Percentiles rank a stretch among this genome's conserved stretches.
Evolutionary conservation across 2,329 filamentous ascomycete genomes (phyloP).

Genomic region (Ophiostoma himal-ulmi): DNA sequence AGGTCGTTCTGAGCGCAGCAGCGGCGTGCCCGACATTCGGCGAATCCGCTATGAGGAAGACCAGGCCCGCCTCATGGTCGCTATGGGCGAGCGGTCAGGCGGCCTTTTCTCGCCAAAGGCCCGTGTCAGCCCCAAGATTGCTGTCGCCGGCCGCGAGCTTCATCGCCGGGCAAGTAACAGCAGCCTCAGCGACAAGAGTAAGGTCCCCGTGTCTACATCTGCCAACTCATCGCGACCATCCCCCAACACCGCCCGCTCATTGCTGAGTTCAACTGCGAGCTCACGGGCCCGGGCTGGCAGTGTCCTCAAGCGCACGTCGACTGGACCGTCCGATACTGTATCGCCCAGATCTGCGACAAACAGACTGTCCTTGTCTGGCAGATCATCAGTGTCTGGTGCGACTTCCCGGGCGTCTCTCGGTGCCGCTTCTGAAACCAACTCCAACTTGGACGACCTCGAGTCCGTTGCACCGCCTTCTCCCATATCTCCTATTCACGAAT

Average conservation of each 20-base stretch:
- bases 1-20: not conserved
- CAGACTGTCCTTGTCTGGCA: not conserved
- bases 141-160: constrained; percentile 34
- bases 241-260: not conserved
- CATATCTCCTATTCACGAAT: not conserved
- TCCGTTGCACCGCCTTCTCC: not conserved
- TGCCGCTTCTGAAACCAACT: not conserved
- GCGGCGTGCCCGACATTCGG: constrained; percentile 28
- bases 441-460: not conserved
- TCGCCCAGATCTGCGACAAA: not conserved
- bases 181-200: constrained; percentile 30
- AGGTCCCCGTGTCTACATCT: constrained; percentile 13
- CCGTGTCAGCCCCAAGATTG: constrained; percentile 34
- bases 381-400: not conserved
- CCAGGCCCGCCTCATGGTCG: constrained; percentile 28
- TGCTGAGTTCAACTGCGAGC: constrained; percentile 9
- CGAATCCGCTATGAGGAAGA: constrained; percentile 30
- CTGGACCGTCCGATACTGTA: not conserved
- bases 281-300: not conserved
- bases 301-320: constrained; percentile 15
- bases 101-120: constrained; percentile 35
- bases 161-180: constrained; percentile 35
- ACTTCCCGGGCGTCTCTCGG: not conserved
- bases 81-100: constrained; percentile 28
- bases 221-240: not conserved